Evolutionary conservation across 805 yeast species (phyloP), one percentile per base, ranked within the genome.

Genomic region (Yamadazyma kitorensis): DNA sequence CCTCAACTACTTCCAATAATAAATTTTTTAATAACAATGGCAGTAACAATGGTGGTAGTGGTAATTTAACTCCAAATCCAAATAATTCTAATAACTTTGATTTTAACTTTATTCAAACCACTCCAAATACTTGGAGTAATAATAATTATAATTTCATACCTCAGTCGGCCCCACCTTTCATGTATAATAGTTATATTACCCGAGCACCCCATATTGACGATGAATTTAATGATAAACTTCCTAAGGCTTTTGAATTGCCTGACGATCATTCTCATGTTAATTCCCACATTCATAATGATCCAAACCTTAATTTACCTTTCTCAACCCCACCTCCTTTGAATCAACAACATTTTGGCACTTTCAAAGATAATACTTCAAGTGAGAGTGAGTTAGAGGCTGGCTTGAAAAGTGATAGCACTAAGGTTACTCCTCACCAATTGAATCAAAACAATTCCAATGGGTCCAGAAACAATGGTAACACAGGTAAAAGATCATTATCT

Each of bases 151-250:
- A 30, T 13, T 59, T 54, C 29, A 41, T 61, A 15, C 69, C 69
- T 2, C 48, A 55, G 18, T 51, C 64, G 4, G 69, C 69, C 4
- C 70, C 68, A 13, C 68, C 68, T 0, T 53, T 60, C 22, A 30
- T 30, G 27, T 33, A 33, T 30, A 26, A 43, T 29, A 10, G 18
- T 23, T 16, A 16, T 5, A 33, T 27, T 27, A 12, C 16, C n/a
- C 12, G 13, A 7, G 22, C 22, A 7, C 7, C 10, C 10, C 22
- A 7, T 7, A 5, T 30, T 4, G 15, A 22, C 11, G 26, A 18
- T 11, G 38, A 40, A 3, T 32, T 26, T 10, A 33, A 27, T 33
- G 44, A 40, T 16, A 37, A 28, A 17, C 19, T 34, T 6, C 36
- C 38, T 5, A 36, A 36, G 20, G 51, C 48, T 15, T 50, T 51